Evolutionary conservation across 2,329 filamentous ascomycete species (phyloP).

Genomic region (Huntiella bhutanensis): DNA sequence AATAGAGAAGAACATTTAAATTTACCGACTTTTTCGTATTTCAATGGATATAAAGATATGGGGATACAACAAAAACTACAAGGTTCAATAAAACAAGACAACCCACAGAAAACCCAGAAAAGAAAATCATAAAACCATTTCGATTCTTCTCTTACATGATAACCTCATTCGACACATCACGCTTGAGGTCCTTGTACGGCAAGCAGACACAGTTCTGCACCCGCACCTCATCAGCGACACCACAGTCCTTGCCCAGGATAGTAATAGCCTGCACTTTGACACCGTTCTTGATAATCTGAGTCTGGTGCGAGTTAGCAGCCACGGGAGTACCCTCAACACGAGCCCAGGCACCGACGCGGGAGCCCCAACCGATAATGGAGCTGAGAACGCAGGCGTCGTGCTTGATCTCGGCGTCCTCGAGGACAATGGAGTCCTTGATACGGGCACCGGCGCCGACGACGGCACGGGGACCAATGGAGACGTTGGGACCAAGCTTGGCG

Average conservation of each 20-base stretch:
- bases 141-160: slow-evolving; percentile 54
- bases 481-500: slow-evolving; percentile 91
- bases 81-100: too few species aligned
- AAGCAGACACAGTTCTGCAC: slow-evolving; percentile 97
- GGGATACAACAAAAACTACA: background rate
- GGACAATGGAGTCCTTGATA: slow-evolving; percentile 87
- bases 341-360: slow-evolving; percentile 92
- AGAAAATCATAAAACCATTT: background rate
- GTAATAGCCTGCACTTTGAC: slow-evolving; percentile 98
- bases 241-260: slow-evolving; percentile 90
- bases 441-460: slow-evolving; percentile 70
- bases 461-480: slow-evolving; percentile 83
- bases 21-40: too few species aligned
- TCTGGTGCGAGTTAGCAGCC: slow-evolving; percentile 70
- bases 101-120: background rate
- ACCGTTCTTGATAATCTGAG: slow-evolving; percentile 91
- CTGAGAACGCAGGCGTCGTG: slow-evolving; percentile 93
- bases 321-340: slow-evolving; percentile 90
- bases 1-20: background rate
- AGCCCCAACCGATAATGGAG: slow-evolving; percentile 93
- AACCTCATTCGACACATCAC: slow-evolving; percentile 73
- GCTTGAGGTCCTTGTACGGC: slow-evolving; percentile 95
- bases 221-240: slow-evolving; percentile 78
- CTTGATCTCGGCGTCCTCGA: slow-evolving; percentile 89
- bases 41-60: background rate